Conservation (phyloP, 495 filamentous ascomycete genomes). For the Penicillium macrosclerotiorum region DNA sequence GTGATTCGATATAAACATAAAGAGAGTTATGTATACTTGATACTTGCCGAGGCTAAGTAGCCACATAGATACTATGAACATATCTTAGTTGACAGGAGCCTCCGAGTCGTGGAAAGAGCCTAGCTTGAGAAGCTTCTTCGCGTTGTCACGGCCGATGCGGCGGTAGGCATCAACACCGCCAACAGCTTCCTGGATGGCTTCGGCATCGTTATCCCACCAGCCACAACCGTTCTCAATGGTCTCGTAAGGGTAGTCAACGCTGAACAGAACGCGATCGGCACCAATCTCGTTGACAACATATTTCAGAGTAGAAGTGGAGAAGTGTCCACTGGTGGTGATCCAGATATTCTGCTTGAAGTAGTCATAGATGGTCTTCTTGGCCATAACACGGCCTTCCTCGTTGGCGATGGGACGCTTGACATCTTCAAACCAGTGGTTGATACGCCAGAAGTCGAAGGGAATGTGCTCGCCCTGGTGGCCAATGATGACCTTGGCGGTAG, state of each 20-base stretch:
- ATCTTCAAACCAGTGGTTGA: conserved; percentile 47
- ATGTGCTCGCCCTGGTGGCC: conserved; percentile 58
- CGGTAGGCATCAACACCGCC: conserved; percentile 26
- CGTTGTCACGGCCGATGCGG: conserved; percentile 41
- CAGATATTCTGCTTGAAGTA: conserved; percentile 54
- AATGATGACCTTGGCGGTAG: conserved; percentile 53
- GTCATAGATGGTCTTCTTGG: conserved; percentile 37
- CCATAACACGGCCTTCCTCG: conserved; percentile 16
- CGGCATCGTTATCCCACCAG: conserved; percentile 35
- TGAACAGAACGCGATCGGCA: conserved; percentile 24
- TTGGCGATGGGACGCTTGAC: conserved; percentile 30
- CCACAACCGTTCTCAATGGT: conserved; percentile 38
- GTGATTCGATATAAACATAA: too few species aligned
- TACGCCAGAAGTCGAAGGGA: conserved; percentile 54
- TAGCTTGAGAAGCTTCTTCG: conserved; percentile 41
- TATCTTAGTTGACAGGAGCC: too few species aligned
- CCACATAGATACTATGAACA: too few species aligned
- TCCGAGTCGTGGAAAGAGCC: conserved; percentile 18
- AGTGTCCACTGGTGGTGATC: conserved; percentile 55
- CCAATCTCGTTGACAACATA: conserved; percentile 23
- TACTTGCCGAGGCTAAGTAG: too few species aligned
- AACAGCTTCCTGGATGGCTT: conserved; percentile 12
- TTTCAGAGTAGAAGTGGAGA: conserved; percentile 43
- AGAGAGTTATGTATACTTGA: too few species aligned
- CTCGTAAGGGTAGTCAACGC: conserved; percentile 32